Base-by-base conservation (phyloP, 1,284 basidiomycete species). In the Phaffia rhodozyma region DNA sequence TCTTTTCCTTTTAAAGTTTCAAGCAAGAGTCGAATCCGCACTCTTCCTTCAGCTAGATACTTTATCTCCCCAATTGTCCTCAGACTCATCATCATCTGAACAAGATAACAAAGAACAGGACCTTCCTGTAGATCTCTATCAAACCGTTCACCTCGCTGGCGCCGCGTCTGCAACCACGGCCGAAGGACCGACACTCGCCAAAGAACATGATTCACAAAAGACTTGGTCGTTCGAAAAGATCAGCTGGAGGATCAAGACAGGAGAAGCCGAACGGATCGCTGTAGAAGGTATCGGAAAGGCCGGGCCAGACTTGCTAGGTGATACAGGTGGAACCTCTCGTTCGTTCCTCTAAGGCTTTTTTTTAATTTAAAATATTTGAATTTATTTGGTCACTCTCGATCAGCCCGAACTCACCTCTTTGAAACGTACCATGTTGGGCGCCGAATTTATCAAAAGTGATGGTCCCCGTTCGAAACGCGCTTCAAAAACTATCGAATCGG, bases 181-280 rank as follows among this genome's bases (percentile, higher is more conserved):
- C 23, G 55, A 30, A 43, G 61, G 29, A 5, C 23, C 1, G 2
- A 18, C 5, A 9, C n/a, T 20, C 55, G 25, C 25, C 16, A 25
- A 11, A 20, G 48, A 30, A 34, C 30, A 43, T 32, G 29, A 16
- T 32, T 5, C 20, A 43, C 32, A 54, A 66, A 57, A 70, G 70
- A 11, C 38, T 13, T 53, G 6, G 7, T 52, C 38, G 30, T 30
- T 51, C 18, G 47, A 57, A 51, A 50, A 55, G 32, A 43, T 20
- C 21, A 23, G 84, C 1, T 97, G 82, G 77, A 85, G 80, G 62
- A 86, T 98, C n/a, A 91, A 97, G 75, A 97, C 93, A 0, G 94
- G 94, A 32, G 96, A 98, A 76, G 94, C 96, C 6, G 94, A 98
- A 73, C 84, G 96, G 34, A 97, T 98, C 67, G 96, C 96, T 1